Conservation (phyloP, 257 asterid species). For the Anisodus tanguticus region DNA sequence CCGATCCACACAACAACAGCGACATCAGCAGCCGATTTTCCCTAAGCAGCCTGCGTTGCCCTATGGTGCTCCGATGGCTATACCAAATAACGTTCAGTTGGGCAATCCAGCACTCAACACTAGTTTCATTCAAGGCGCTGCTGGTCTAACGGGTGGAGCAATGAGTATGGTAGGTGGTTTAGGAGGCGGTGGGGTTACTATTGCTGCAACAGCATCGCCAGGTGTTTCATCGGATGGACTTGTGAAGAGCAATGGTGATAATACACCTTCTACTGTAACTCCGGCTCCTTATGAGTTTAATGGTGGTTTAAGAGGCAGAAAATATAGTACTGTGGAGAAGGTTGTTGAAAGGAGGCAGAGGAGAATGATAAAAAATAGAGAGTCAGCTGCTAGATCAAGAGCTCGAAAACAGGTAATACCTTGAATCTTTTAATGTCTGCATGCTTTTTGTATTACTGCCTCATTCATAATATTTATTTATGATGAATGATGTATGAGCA, state of each 20-base stretch:
- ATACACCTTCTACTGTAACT: slow-evolving; percentile 55
- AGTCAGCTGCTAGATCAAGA: slow-evolving; percentile 95
- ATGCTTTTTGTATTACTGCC: not conserved
- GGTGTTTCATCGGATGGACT: slow-evolving; percentile 76
- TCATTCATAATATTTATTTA: not conserved
- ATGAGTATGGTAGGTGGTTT: slow-evolving; percentile 70
- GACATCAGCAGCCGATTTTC: slow-evolving; percentile 54
- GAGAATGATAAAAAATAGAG: slow-evolving; percentile 95
- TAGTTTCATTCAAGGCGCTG: slow-evolving; percentile 50
- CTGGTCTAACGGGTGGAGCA: slow-evolving; percentile 50
- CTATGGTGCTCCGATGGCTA: slow-evolving; percentile 59
- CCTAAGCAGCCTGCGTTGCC: slow-evolving; percentile 67
- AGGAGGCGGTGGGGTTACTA: slow-evolving; percentile 53
- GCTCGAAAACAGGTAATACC: slow-evolving; percentile 90
- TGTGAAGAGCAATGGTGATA: slow-evolving; percentile 69
- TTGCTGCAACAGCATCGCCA: slow-evolving; percentile 59
- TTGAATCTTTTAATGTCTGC: not conserved
- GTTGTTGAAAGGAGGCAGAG: slow-evolving; percentile 94
- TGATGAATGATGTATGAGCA: not conserved
- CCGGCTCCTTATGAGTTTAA: slow-evolving; percentile 75
- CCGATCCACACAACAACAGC: slow-evolving; percentile 50
- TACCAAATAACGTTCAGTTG: slow-evolving; percentile 48
- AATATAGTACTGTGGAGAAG: slow-evolving; percentile 71
- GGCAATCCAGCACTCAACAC: slow-evolving; percentile 49
- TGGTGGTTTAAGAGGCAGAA: slow-evolving; percentile 77